Base-by-base conservation (phyloP, 2,329 filamentous ascomycete species). In the Didymella segeticola region DNA sequence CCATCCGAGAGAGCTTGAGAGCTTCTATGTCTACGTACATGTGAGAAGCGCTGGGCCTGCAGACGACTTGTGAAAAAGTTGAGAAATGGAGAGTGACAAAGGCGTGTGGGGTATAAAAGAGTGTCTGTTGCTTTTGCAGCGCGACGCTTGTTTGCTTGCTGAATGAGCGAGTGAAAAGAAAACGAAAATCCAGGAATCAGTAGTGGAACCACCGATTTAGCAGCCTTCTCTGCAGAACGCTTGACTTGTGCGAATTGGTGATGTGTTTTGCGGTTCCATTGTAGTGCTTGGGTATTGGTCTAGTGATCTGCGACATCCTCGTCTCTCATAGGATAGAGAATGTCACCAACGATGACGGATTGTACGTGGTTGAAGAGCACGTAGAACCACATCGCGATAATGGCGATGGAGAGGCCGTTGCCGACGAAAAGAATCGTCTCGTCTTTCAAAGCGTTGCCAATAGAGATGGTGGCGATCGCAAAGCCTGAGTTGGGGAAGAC, bases 251-350 rank as follows among this genome's bases (percentile, higher is more conserved):
- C 29, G 43, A 52, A 41, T 23, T 45, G 27, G 30, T 31, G 30
- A 7, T 34, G 25, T 43, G 34, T 31, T 36, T 47, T 26, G 50
- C 43, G 38, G 31, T 37, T 26, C 15, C 11, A 22, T 15, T 33
- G 17, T 14, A 23, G 42, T 43, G 41, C 26, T 19, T 12, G 5
- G 15, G 34, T 1, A 27, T 29, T 34, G 25, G 29, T 53, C 30
- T 64, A 68, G 38, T 71, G 71, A 41, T 72, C 71, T 38, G 75
- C 75, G 27, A 76, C 75, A 60, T 86, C 84, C 65, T 86, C 83
- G 52, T 86, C 84, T 60, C 81, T 83, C 7, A 83, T 83, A 3
- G 82, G 82, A 58, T 79, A 85, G 61, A 86, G 76, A 48, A 87
- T 83, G 52, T 85, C 78, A 39, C 78, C 75, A 14, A 74, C 75